Base-by-base conservation (phyloP, 495 filamentous ascomycete species). In the Tuber aestivum region DNA sequence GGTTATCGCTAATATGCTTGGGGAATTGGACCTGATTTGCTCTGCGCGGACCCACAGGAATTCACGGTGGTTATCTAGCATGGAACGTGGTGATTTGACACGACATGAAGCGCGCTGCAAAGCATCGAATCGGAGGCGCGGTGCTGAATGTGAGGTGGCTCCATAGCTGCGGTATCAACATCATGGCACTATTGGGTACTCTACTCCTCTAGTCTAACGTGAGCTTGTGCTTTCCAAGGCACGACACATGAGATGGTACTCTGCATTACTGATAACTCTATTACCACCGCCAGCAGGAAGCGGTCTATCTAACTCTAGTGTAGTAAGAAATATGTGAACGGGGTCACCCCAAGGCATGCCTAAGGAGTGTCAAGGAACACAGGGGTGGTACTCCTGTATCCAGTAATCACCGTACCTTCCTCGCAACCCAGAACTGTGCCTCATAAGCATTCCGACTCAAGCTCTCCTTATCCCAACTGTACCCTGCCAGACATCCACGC, bases 361-460 rank as follows among this genome's bases (percentile, higher is more conserved):
- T 35, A 0, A 20, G 27, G 56, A 18, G 16, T 65, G 18, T 65
- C 27, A 20, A 12, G 27, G 56, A 35, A 18, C 12, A 35, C 5
- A 65, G 1, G 6, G 27, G 12, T 20, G 56, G 32, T 65, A 1
- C 32, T 35, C 27, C 27, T 16, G 21, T 5, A 27, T 71, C 35
- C 21, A 32, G 23, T 41, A 20, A 18, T 71, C 40, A 32, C 70
- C 27, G 5, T 14, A 32, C 70, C 85, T 95, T 97, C 76, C 92
- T 89, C 50, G 93, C 95, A 68, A 97, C 85, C 95, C 95, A 99
- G 72, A 90, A 87, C 72, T 90, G 91, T 37, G 92, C 91, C 71
- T 84, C 85, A 83, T 97, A 99, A 71, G 88, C 86, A 73, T 91
- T 93, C 83, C 92, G 90, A 78, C 96, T 85, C 93, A 98, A 94